phyloP scores from a whole-genome alignment of 2,329 filamentous ascomycete genomes.

The Hypoxylon sp. region DNA sequence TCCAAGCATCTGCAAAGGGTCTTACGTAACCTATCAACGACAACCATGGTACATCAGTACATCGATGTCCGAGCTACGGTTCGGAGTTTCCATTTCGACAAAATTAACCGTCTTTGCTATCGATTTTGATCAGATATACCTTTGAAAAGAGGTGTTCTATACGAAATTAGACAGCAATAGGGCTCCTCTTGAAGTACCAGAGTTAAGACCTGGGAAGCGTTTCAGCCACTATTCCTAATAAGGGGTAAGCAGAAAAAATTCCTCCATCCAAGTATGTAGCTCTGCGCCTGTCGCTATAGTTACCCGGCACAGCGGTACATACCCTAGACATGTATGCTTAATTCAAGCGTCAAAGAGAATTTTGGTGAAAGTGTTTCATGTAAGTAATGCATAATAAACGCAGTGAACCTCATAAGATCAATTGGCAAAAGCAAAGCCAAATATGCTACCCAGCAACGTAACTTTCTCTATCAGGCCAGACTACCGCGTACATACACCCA shows the following conservation, averaged over 20 bases:
- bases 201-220: constrained; percentile 5
- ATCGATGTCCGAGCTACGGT: constrained; percentile 36
- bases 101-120: constrained; percentile 7
- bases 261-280: not conserved
- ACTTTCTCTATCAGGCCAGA: not conserved
- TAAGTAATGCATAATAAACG: constrained; percentile 5
- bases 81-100: constrained; percentile 33
- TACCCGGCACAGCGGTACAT: not conserved
- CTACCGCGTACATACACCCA: not conserved
- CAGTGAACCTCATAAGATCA: constrained; percentile 1
- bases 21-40: constrained; percentile 22
- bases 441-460: not conserved
- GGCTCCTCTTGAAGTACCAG: not conserved
- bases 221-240: constrained; percentile 1
- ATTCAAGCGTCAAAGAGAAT: not conserved
- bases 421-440: not conserved
- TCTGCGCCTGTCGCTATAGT: not conserved
- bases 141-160: not conserved
- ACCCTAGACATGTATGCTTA: not conserved
- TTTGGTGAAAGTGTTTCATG: constrained; percentile 18
- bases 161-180: not conserved
- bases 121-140: constrained; percentile 20
- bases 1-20: not conserved
- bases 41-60: not conserved
- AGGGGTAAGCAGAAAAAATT: not conserved